These are phyloP conservation scores for Trichoderma gamsii DNA, from an alignment of 495 filamentous ascomycete genomes.

Conservation along the genomic window DNA sequence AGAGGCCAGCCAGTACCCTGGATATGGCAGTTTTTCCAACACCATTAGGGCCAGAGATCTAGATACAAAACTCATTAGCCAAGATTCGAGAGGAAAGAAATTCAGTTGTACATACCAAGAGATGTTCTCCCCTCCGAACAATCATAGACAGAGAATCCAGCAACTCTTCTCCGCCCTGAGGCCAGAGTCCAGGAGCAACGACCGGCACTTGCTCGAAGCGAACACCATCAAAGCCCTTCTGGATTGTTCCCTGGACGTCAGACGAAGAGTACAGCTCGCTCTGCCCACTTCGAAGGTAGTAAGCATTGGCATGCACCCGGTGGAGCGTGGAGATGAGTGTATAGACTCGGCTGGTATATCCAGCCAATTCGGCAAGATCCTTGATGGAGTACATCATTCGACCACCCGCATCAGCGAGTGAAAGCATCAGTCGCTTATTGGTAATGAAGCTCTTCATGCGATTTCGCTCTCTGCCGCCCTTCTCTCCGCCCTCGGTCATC, in stretches of 20 bases:
- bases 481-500: conserved; percentile 40
- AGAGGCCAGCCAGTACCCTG: conserved; percentile 84
- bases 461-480: conserved; percentile 59
- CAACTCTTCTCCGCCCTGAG: conserved; percentile 85
- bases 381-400: conserved; percentile 99
- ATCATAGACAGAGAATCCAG: conserved; percentile 81
- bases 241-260: conserved; percentile 86
- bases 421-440: conserved; percentile 97
- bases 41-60: conserved; percentile 90
- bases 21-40: conserved; percentile 89
- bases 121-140: conserved; percentile 82
- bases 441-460: conserved; percentile 99
- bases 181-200: conserved; percentile 77
- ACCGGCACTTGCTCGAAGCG: conserved; percentile 90
- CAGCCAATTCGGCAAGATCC: conserved; percentile 92
- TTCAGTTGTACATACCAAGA: conserved; percentile 43
- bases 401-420: conserved; percentile 90
- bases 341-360: conserved; percentile 92
- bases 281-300: conserved; percentile 61
- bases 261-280: conserved; percentile 81
- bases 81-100: neutral
- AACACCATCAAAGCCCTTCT: conserved; percentile 91
- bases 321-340: conserved; percentile 91
- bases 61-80: neutral
- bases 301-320: conserved; percentile 83